Conservation (phyloP, 2,329 filamentous ascomycete genomes). For the Verticillium zaregamsianum region DNA sequence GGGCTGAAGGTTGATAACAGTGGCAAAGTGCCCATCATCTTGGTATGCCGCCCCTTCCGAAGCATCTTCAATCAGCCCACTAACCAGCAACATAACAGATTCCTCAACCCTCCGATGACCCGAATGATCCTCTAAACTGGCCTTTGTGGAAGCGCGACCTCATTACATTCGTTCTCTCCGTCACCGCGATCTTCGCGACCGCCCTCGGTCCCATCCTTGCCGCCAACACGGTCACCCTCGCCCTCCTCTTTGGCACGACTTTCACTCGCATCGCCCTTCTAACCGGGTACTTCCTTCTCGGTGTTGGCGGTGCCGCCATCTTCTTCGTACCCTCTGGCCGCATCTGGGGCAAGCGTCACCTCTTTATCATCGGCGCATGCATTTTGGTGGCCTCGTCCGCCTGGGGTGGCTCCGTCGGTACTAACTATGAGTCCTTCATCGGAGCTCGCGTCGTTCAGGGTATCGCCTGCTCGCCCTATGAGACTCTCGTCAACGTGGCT, state of each 20-base stretch:
- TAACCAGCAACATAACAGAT: slow-evolving; percentile 25
- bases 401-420: slow-evolving; percentile 70
- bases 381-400: slow-evolving; percentile 69
- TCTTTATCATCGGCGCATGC: slow-evolving; percentile 73
- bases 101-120: slow-evolving; percentile 86
- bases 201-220: slow-evolving; percentile 83
- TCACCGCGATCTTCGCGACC: slow-evolving; percentile 78
- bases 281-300: slow-evolving; percentile 83
- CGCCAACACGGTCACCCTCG: slow-evolving; percentile 78
- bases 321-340: slow-evolving; percentile 83
- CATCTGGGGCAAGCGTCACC: slow-evolving; percentile 89
- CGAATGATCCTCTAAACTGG: slow-evolving; percentile 85
- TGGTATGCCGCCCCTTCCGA: slow-evolving; percentile 45
- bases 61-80: background rate
- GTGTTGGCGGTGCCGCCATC: slow-evolving; percentile 75
- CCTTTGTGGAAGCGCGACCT: slow-evolving; percentile 80
- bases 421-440: slow-evolving; percentile 67
- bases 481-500: slow-evolving; percentile 82
- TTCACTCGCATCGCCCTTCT: slow-evolving; percentile 78
- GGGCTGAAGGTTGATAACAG: slow-evolving; percentile 69
- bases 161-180: slow-evolving; percentile 73
- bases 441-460: slow-evolving; percentile 83
- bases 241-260: slow-evolving; percentile 57
- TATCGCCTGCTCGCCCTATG: slow-evolving; percentile 81
- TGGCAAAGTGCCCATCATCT: slow-evolving; percentile 66